Base-by-base conservation (phyloP, 305 asterid species). In the Fraxinus nigra region DNA sequence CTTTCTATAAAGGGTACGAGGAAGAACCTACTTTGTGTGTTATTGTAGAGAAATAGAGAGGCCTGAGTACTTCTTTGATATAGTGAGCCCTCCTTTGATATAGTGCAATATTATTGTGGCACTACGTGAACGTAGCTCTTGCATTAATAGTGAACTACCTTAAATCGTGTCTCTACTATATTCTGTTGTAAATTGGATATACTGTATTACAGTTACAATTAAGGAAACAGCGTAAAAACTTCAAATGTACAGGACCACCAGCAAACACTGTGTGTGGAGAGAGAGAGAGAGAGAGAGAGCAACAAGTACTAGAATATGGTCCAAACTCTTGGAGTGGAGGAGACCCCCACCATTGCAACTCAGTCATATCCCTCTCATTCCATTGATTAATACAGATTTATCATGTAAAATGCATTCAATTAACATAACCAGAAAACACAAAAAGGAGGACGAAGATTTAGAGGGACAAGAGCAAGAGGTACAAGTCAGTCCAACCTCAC, bases 251-350 rank as follows among this genome's bases (percentile, higher is more conserved):
- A 28, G 32, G 32, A 28, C 32, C 32, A 85, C 84, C 82, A 79
- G 85, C 76, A 78, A 72, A 67, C 63, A 84, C 78, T 40, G 10
- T 38, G 9, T 38, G 0, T 9, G 10, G 38, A 35, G 38, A 35
- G 38, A 5, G 38, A 35, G 38, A 2, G 5, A 35, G 38, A 2
- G 5, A 34, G 37, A 34, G 37, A 33, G 35, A 33, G 35, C 4
- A 4, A 33, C 32, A 84, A 84, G 89, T 86, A 81, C 86, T 87
- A 81, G 88, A 82, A 79, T 79, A 48, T 85, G 81, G 85, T 75
- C 89, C 87, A 46, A 34, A 67, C 24, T 34, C 73, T 65, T 3
- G 75, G 69, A 79, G 16, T 28, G 82, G 16, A 63, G n/a, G 82
- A 24, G 82, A 79, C 80, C 22, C 35, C 65, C 14, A 38, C 32